Percentiles rank a stretch among this genome's conserved stretches.
phyloP scores from a whole-genome alignment of 441 rosid genomes.

The Adansonia madagascariensis region DNA sequence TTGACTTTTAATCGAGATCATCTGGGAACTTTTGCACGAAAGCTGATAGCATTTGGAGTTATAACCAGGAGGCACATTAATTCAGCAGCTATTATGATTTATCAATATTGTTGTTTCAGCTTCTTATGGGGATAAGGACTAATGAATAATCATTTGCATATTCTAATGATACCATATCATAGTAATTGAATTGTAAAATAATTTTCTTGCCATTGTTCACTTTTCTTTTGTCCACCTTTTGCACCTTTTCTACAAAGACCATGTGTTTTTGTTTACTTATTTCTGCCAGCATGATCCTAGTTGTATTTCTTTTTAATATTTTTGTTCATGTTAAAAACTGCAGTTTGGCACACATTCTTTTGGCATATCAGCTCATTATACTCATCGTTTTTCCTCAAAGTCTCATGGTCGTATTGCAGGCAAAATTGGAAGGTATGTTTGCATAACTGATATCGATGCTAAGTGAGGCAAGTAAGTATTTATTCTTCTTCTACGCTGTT shows the following conservation, averaged over 20 bases:
- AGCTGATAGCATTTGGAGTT: not conserved
- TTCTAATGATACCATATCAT: not conserved
- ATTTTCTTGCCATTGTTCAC: not conserved
- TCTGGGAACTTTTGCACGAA: not conserved
- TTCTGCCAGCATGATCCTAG: not conserved
- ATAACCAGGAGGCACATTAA: not conserved
- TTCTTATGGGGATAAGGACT: not conserved
- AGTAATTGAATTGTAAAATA: not conserved
- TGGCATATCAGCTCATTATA: conserved; percentile 77
- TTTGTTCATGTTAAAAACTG: conserved; percentile 29
- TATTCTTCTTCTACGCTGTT: not conserved
- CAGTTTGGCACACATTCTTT: conserved; percentile 82
- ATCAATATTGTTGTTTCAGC: conserved; percentile 14
- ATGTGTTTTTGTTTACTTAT: not conserved
- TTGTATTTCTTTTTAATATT: conserved; percentile 17
- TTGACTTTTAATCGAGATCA: conserved; percentile 2
- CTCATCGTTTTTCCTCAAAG: conserved; percentile 67
- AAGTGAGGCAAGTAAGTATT: not conserved
- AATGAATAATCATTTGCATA: not conserved
- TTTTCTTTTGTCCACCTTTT: not conserved
- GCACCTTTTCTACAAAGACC: not conserved
- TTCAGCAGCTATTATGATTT: not conserved
- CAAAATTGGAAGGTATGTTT: conserved; percentile 73
- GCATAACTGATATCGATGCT: conserved; percentile 17
- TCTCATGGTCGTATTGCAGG: conserved; percentile 89